phyloP scores from a whole-genome alignment of 2,329 filamentous ascomycete species.

The Arthrinium phaeospermum region DNA sequence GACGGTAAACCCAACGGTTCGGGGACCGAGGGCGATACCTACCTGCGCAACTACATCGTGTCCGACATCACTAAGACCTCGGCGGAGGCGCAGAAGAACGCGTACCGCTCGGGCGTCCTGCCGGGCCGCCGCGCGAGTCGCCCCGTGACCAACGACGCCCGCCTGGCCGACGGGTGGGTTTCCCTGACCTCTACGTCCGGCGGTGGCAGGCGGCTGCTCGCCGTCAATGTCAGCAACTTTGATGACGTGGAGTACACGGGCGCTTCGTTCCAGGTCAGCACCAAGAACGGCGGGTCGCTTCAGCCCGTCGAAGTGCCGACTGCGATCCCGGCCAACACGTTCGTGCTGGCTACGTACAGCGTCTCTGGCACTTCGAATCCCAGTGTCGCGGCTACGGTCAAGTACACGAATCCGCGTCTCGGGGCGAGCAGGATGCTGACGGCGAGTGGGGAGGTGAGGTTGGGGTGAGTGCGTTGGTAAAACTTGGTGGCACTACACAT shows the following conservation, averaged over 20 bases:
- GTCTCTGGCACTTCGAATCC: background rate
- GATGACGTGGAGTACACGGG: conserved; percentile 10
- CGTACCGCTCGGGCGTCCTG: conserved; percentile 13
- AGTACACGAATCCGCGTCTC: conserved; percentile 1
- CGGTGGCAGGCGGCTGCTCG: background rate
- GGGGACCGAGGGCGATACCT: conserved; percentile 4
- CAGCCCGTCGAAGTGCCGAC: background rate
- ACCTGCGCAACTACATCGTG: conserved; percentile 10
- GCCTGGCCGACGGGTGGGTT: conserved; percentile 1
- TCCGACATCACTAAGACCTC: conserved; percentile 7
- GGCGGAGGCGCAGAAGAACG: conserved; percentile 9
- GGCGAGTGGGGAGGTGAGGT: background rate
- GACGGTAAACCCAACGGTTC: conserved; percentile 11
- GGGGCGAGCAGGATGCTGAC: background rate
- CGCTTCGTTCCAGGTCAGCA: background rate
- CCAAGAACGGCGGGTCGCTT: background rate
- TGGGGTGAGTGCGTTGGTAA: background rate
- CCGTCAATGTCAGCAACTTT: conserved; percentile 7
- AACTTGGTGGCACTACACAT: no score
- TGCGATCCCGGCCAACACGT: background rate
- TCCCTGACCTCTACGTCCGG: background rate
- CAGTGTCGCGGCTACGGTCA: conserved; percentile 5
- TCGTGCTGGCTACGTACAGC: conserved; percentile 7
- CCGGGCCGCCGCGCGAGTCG: background rate
- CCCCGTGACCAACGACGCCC: conserved; percentile 3